Evolutionary conservation across 2,329 filamentous ascomycete species (phyloP), one percentile per base, ranked within the genome.

Genomic region (Cladophialophora carrionii): DNA sequence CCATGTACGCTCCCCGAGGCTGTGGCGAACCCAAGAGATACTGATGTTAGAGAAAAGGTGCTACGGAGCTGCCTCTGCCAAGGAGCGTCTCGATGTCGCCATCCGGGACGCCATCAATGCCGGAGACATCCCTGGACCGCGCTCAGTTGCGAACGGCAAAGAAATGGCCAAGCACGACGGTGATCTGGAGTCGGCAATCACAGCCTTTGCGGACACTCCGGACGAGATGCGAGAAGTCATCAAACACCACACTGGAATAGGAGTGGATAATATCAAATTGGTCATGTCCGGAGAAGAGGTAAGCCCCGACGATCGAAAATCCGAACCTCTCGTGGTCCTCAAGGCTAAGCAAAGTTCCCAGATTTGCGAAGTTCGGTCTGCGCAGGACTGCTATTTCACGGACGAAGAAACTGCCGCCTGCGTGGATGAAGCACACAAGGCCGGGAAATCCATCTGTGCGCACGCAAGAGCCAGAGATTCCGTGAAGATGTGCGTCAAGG

Each of bases 51-150:
- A 14, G n/a, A 29, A 37, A 32, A 76, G 74, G 74, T 81, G 77
- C 59, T 82, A 78, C 57, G 80, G 80, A 1, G 80, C 80, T 0
- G 81, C 81, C 3, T 79, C 80, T 2, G 80, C 81, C 0, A 80
- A 82, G 60, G 75, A 79, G 10, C 73, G 80, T 10, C 73, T 82
- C 0, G 82, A 83, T 64, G 69, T 79, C 14, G 82, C 82, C 1
- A 77, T 83, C 51, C 73, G 81, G 32, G 77, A 83, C 68, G 80
- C 78, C 0, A 83, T 84, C 66, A 83, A 83, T 37, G 75, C 76
- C 1, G 82, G 81, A 0, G 73, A 79, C 58, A 77, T 83, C 5
- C 79, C 81, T 1, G 82, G 81, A 0, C 82, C 81, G 2, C 74
- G 81, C 17, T 81, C 76, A 60, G 74, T 83, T 0, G 80, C 81